phyloP scores from a whole-genome alignment of 768 basidiomycete genomes.

The Phlegmacium glaucopus region DNA sequence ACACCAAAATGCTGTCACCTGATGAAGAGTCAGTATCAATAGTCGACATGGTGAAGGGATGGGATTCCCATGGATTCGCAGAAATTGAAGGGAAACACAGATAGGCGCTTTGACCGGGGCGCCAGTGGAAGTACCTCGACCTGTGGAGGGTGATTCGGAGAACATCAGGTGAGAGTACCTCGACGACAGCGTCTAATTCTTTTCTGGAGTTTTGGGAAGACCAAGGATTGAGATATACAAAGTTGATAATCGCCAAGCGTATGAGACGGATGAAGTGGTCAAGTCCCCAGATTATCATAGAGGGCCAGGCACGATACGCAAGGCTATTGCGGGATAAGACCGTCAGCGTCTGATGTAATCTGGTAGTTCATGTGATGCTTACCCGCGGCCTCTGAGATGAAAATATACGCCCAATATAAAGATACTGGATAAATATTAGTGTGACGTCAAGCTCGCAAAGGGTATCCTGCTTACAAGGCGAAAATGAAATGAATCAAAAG shows the following conservation, averaged over 20 bases:
- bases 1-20: too few species aligned
- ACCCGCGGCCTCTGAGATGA: constrained; percentile 33
- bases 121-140: constrained; percentile 39
- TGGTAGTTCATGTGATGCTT: constrained; percentile 7
- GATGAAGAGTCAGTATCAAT: too few species aligned
- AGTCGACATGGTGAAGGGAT: too few species aligned
- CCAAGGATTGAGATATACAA: constrained; percentile 31
- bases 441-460: background rate
- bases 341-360: too few species aligned
- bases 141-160: constrained; percentile 44
- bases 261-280: constrained; percentile 47
- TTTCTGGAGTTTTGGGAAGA: constrained; percentile 18
- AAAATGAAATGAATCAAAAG: too few species aligned
- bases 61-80: too few species aligned
- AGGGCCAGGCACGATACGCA: too few species aligned
- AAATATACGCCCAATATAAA: constrained; percentile 39
- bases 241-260: constrained; percentile 43
- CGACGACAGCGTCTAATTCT: too few species aligned
- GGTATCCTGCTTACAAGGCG: too few species aligned
- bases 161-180: too few species aligned
- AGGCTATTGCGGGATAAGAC: too few species aligned
- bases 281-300: constrained; percentile 47
- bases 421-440: constrained; percentile 22
- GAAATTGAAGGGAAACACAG: constrained; percentile 46
- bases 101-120: constrained; percentile 53